A percentile compares a stretch with the other conserved stretches of the same genome.
Evolutionary conservation across 805 yeast genomes (phyloP).

Genomic region (Yamadazyma endophytica): DNA sequence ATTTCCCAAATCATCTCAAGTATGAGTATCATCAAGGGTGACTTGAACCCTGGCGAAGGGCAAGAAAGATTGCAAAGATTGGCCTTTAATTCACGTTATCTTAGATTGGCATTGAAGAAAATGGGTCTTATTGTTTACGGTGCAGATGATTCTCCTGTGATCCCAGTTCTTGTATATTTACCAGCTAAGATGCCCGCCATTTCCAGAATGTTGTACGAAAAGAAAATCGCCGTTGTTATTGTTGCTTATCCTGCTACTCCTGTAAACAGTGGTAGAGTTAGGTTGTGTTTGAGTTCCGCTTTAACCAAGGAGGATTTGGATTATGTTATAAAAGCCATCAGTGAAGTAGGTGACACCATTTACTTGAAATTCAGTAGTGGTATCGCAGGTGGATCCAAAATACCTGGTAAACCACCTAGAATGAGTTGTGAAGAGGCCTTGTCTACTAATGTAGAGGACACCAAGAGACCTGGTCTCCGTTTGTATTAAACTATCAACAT

Average conservation of each 20-base stretch:
- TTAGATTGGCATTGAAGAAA: slow-evolving; percentile 85
- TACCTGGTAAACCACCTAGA: slow-evolving; percentile 57
- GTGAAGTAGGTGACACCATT: slow-evolving; percentile 73
- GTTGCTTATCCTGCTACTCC: slow-evolving; percentile 99
- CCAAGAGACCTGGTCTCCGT: slow-evolving; percentile 29
- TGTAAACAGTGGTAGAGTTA: slow-evolving; percentile 78
- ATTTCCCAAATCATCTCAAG: slow-evolving; percentile 83
- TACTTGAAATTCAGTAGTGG: slow-evolving; percentile 77
- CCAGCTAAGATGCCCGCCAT: slow-evolving; percentile 95
- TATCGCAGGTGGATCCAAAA: slow-evolving; percentile 64
- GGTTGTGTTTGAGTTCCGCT: slow-evolving; percentile 90
- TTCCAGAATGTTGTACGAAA: slow-evolving; percentile 72
- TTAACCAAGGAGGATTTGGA: slow-evolving; percentile 94
- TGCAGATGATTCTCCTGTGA: slow-evolving; percentile 93
- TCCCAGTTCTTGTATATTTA: slow-evolving; percentile 80
- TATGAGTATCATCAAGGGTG: slow-evolving; percentile 73
- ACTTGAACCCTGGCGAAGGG: slow-evolving; percentile 87
- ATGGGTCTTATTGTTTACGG: slow-evolving; percentile 94
- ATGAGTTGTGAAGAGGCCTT: slow-evolving; percentile 78
- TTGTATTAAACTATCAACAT: slow-evolving; percentile 6
- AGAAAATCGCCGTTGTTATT: slow-evolving; percentile 88
- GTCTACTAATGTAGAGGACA: slow-evolving; percentile 66
- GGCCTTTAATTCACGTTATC: slow-evolving; percentile 92
- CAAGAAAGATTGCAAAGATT: slow-evolving; percentile 84
- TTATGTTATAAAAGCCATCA: slow-evolving; percentile 61